A percentile compares a stretch with the other conserved stretches of the same genome.
Conservation (phyloP, 2,329 filamentous ascomycete genomes). For the Colletotrichum tamarilloi region DNA sequence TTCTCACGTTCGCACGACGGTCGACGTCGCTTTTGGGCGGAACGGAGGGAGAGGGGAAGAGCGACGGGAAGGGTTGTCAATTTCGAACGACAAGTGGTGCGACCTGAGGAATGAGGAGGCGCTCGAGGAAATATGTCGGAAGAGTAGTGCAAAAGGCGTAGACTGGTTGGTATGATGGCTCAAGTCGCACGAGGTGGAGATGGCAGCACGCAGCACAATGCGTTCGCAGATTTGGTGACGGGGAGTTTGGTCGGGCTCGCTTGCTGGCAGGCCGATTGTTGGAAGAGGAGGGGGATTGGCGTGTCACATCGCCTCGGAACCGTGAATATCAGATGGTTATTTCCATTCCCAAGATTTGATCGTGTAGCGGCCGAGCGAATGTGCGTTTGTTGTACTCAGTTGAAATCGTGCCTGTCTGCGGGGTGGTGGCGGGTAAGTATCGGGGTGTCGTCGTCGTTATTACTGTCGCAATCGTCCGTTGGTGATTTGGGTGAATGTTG, state of each 20-base stretch:
- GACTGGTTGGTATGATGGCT: conserved; percentile 2
- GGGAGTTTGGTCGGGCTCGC: conserved; percentile 8
- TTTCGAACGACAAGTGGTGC: conserved; percentile 5
- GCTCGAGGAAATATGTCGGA: not conserved
- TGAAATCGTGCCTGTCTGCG: conserved; percentile 2
- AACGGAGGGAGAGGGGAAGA: conserved; percentile 14
- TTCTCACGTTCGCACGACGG: conserved; percentile 42
- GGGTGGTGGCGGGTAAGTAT: not conserved
- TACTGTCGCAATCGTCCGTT: not conserved
- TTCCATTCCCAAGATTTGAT: conserved; percentile 41
- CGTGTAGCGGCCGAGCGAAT: not conserved
- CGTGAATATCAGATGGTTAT: conserved; percentile 39
- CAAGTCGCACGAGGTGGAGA: conserved; percentile 2
- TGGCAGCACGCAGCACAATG: conserved; percentile 18
- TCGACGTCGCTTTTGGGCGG: conserved; percentile 48
- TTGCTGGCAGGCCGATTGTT: conserved; percentile 14
- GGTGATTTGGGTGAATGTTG: not conserved
- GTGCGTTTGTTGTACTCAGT: not conserved
- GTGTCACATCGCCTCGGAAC: conserved; percentile 42
- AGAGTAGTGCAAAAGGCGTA: not conserved
- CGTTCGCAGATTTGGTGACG: conserved; percentile 1
- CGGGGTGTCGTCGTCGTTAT: not conserved
- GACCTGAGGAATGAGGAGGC: not conserved
- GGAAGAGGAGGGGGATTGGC: conserved; percentile 35
- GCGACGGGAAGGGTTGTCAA: not conserved